These are phyloP conservation scores for Ogataea haglerorum DNA, from an alignment of 805 yeast genomes.

Conservation along the genomic window DNA sequence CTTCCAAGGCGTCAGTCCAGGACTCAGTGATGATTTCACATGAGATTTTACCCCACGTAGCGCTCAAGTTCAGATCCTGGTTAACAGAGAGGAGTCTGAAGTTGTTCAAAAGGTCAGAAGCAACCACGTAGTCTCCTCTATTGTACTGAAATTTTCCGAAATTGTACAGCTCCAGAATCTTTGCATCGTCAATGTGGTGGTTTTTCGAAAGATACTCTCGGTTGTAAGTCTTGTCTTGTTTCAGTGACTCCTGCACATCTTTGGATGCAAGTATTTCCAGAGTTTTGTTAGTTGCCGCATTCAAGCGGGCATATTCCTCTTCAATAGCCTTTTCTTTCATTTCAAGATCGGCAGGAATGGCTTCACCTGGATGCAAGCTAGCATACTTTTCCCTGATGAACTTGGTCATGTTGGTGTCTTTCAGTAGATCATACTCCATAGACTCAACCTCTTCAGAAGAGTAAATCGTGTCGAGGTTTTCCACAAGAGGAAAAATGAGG, in stretches of 20 bases:
- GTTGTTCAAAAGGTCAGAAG: conserved; percentile 55
- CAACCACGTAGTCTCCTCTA: conserved; percentile 59
- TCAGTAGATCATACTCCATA: conserved; percentile 50
- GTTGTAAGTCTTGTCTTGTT: conserved; percentile 55
- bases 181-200: conserved; percentile 45
- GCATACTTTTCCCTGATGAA: conserved; percentile 45
- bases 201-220: conserved; percentile 42
- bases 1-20: conserved; percentile 52
- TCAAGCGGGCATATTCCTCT: conserved; percentile 36
- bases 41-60: conserved; percentile 71
- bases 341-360: conserved; percentile 40
- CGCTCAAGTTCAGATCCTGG: conserved; percentile 46
- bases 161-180: conserved; percentile 49
- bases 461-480: conserved; percentile 43
- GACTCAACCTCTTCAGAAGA: conserved; percentile 38
- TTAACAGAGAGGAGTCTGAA: conserved; percentile 54
- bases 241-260: conserved; percentile 49
- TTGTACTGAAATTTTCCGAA: conserved; percentile 62
- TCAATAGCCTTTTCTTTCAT: conserved; percentile 40
- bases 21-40: conserved; percentile 52
- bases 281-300: conserved; percentile 42
- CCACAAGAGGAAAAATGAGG: conserved; percentile 50
- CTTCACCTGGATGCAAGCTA: conserved; percentile 37
- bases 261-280: conserved; percentile 44
- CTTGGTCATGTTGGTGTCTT: conserved; percentile 55